Conservation (phyloP, 345 rosid genomes). For the Acer negundo region DNA sequence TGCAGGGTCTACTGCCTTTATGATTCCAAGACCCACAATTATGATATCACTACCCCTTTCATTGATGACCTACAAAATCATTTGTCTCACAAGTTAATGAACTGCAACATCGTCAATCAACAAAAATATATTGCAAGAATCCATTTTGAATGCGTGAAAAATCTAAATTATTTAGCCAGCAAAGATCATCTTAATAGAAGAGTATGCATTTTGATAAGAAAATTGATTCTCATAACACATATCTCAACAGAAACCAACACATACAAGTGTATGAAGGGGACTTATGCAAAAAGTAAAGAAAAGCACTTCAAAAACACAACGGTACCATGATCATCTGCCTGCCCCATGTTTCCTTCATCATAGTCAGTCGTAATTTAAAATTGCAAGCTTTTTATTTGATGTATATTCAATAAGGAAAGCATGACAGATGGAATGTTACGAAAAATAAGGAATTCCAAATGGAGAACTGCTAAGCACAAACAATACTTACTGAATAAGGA, state of each 20-base stretch:
- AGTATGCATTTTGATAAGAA: background rate
- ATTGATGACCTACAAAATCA: conserved; percentile 58
- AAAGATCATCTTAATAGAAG: background rate
- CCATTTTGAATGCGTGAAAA: background rate
- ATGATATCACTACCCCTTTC: conserved; percentile 95
- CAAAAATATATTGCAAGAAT: background rate
- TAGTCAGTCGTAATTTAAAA: background rate
- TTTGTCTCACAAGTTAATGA: background rate
- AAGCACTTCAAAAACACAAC: background rate
- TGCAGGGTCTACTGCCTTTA: conserved; percentile 78
- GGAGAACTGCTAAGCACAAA: background rate
- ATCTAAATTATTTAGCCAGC: background rate
- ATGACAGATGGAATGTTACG: background rate
- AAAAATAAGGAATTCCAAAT: background rate
- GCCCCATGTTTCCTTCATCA: background rate
- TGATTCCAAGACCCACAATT: conserved; percentile 94
- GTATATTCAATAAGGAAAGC: background rate
- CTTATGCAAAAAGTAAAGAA: background rate
- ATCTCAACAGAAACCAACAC: background rate
- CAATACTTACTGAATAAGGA: conserved; percentile 80
- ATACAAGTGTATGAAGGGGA: background rate
- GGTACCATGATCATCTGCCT: background rate
- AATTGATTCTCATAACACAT: too few species aligned
- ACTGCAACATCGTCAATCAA: background rate
- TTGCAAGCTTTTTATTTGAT: background rate